These are phyloP conservation scores for Chlamydomonas applanata DNA, from an alignment of 139 green algal species.

Conservation along the genomic window DNA sequence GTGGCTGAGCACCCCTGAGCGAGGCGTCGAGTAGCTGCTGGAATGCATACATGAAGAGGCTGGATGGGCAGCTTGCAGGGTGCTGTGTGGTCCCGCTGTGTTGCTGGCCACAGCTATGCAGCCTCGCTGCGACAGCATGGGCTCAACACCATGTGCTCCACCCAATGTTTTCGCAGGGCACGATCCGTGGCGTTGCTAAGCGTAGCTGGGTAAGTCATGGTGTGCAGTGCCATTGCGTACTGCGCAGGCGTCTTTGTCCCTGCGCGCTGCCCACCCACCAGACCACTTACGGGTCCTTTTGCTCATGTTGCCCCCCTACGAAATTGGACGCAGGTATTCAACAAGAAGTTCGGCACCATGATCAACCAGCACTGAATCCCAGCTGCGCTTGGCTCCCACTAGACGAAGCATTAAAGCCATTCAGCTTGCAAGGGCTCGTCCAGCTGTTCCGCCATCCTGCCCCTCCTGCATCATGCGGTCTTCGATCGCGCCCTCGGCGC, in stretches of 20 bases:
- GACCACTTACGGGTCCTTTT: background rate
- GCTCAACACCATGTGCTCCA: no score
- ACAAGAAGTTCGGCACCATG: background rate
- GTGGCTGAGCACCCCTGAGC: no score
- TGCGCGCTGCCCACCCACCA: background rate
- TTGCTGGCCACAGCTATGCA: no score
- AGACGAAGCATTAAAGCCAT: background rate
- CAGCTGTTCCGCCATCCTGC: background rate
- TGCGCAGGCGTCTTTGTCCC: slow-evolving; percentile 35
- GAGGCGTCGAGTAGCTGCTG: no score
- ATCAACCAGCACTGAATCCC: slow-evolving; percentile 12
- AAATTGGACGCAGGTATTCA: background rate
- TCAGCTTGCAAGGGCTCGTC: background rate
- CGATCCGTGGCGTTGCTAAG: slow-evolving; percentile 3
- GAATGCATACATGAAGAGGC: no score
- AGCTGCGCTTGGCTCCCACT: background rate
- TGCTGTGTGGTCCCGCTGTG: no score
- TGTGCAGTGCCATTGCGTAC: slow-evolving; percentile 13
- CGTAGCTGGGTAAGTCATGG: slow-evolving; percentile 75
- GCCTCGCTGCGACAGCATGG: no score
- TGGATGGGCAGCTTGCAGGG: no score
- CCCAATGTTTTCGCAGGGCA: slow-evolving; percentile 5
- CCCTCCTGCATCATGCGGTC: background rate
- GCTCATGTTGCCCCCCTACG: background rate
- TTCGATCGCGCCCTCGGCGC: background rate